Base-by-base conservation (phyloP, 2,329 filamentous ascomycete genomes). In the Cladosporium oxysporum region DNA sequence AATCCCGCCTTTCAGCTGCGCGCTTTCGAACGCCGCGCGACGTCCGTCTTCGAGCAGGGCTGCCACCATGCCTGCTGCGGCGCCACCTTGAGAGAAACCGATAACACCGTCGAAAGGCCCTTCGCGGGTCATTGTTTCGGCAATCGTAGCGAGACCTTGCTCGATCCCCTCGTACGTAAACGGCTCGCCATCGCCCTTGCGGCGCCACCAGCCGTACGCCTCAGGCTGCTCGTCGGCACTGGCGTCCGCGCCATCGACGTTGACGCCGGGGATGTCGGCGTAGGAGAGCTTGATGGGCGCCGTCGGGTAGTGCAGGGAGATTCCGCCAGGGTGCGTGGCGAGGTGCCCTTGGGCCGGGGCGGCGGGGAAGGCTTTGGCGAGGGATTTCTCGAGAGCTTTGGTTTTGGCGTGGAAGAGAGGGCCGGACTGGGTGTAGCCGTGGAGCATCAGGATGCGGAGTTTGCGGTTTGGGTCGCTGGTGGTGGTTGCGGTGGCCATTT, bases 341-440 rank as follows among this genome's bases (percentile, higher is more conserved):
- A 78, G 69, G 61, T 73, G 71, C 35, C 75, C 75, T 1, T 86
- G 76, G 71, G 82, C 81, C 64, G 85, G 79, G 53, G 88, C 84
- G 1, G 84, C 79, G 14, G 87, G 84, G 68, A 97, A 90, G 37
- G 87, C 81, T 76, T 96, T 97, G 67, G 83, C 79, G 66, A 97
- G 85, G 63, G 89, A 83, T 79, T 97, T 97, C 73, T 93, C 88
- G 1, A 97, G 83, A 14, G 92, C 92, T 77, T 92, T 91, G 58
- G 92, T 96, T 82, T 97, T 97, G 77, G 90, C 87, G 76, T 88
- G 90, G 85, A 97, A 97, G 69, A 93, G 83, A 3, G 89, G 79
- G 3, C 93, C 93, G 33, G 91, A 96, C 83, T 97, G 94, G 8
- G 94, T 97, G 85, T 89, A 97, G 78, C 94, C 91, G 72, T 84